Evolutionary conservation across 2,329 filamentous ascomycete genomes (phyloP), one percentile per base, ranked within the genome.

Genomic region (Gaeumannomyces sp.): DNA sequence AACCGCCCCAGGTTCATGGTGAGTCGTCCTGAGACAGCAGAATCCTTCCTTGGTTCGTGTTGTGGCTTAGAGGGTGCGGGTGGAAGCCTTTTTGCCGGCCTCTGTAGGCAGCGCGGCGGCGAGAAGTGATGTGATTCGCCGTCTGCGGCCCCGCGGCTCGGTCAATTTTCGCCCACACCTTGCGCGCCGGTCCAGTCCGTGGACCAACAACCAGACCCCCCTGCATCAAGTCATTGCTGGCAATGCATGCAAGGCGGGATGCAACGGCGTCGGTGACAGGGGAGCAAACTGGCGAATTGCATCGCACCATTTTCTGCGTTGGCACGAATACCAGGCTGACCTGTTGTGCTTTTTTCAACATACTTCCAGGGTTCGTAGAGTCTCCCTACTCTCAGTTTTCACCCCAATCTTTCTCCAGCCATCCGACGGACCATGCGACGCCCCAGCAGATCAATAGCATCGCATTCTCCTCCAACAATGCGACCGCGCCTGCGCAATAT

Each of bases 1-100:
- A 90, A 76, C 83, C 88, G 78, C 83, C 89, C 76, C 89, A 89
- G 76, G 85, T 93, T 80, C 90, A 94, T 79, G 90, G 93, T 96
- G 81, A 80, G 92, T 88, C 66, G 29, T n/a, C 45, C 22, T 4
- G n/a, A n/a, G 22, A 14, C 2, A 50, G 22, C 22, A 22, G 45
- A 8, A n/a, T n/a, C 45, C 45, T 50, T n/a, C 8, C 22, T 50
- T n/a, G 4, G 5, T 22, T n/a, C 45, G 5, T 4, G 45, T 13
- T n/a, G 45, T 50, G 45, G 45, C 45, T n/a, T 13, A 19, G 19
- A 10, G 45, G n/a, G 45, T 10, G 45, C 45, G 45, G 6, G 45
- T n/a, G 45, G 45, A 4, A n/a, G 45, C 45, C 45, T 50, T 50
- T 50, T 50, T 22, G 45, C 22, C 6, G 45, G 45, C 45, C 19